These are phyloP conservation scores for Alternaria arborescens DNA, from an alignment of 2,329 filamentous ascomycete species.

Conservation along the genomic window DNA sequence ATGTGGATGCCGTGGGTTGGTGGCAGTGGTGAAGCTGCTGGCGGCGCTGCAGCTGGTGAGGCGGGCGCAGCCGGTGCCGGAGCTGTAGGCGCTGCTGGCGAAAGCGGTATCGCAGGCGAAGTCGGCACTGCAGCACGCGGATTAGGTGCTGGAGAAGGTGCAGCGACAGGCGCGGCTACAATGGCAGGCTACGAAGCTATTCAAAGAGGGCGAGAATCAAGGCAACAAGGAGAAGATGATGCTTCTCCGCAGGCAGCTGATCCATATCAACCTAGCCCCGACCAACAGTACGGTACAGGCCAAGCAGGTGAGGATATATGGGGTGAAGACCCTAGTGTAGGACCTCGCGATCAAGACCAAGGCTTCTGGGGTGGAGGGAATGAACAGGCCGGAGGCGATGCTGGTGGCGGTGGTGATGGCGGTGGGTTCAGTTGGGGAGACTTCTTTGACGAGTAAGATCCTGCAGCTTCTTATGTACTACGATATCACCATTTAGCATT, in stretches of 20 bases:
- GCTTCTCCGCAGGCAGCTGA: conserved; percentile 40
- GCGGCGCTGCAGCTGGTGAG: conserved; percentile 53
- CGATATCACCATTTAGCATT: conserved; percentile 5
- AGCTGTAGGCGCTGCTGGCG: conserved; percentile 53
- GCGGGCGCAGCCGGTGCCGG: conserved; percentile 50
- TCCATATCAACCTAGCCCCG: conserved; percentile 29
- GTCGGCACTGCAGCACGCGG: conserved; percentile 57
- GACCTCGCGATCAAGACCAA: conserved; percentile 32
- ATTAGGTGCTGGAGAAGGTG: conserved; percentile 54
- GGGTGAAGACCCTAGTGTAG: conserved; percentile 41
- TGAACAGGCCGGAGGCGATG: conserved; percentile 46
- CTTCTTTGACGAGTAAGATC: conserved; percentile 30
- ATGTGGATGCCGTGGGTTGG: conserved; percentile 63
- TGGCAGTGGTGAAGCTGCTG: conserved; percentile 37
- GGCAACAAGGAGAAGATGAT: conserved; percentile 31
- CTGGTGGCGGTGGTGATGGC: conserved; percentile 34
- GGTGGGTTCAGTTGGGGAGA: conserved; percentile 37
- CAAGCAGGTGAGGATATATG: conserved; percentile 38
- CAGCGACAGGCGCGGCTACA: conserved; percentile 62
- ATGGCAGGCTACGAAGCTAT: conserved; percentile 72
- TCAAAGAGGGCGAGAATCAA: conserved; percentile 58
- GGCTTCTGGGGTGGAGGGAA: conserved; percentile 40
- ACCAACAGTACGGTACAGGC: conserved; percentile 29
- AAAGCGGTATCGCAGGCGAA: conserved; percentile 56
- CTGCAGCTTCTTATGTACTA: conserved; percentile 3